Conservation (phyloP, 2,329 filamentous ascomycete species). For the Leptographium radiaticola region DNA sequence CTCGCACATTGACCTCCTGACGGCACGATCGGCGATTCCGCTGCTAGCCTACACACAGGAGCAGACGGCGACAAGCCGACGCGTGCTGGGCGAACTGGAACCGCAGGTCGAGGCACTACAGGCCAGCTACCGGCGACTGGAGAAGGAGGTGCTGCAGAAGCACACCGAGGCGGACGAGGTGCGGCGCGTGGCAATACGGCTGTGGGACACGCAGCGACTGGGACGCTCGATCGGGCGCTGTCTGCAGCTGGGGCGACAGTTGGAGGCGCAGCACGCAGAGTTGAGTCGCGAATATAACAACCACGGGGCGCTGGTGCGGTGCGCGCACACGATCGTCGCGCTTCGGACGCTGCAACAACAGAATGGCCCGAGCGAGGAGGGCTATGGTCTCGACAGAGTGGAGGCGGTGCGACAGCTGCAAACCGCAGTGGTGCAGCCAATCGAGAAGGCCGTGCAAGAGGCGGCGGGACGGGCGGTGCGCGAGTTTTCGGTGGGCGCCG, state of each 20-base stretch:
- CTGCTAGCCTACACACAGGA: constrained; percentile 65
- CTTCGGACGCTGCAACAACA: constrained; percentile 60
- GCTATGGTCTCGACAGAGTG: constrained; percentile 60
- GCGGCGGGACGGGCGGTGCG: constrained; percentile 67
- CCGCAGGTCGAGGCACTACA: constrained; percentile 68
- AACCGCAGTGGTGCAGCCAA: constrained; percentile 54
- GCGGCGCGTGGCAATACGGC: constrained; percentile 58
- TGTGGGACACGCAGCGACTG: constrained; percentile 69
- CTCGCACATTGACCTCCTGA: constrained; percentile 83
- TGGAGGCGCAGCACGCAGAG: constrained; percentile 76
- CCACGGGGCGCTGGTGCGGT: constrained; percentile 67
- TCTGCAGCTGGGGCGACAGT: constrained; percentile 68
- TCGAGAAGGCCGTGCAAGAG: constrained; percentile 60
- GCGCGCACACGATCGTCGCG: constrained; percentile 64
- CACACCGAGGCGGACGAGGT: constrained; percentile 81
- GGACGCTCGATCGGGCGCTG: constrained; percentile 66
- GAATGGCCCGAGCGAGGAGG: constrained; percentile 58
- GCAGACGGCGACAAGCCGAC: constrained; percentile 59
- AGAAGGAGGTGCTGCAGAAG: constrained; percentile 74
- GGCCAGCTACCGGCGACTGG: constrained; percentile 72
- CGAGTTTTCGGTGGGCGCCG: constrained; percentile 61
- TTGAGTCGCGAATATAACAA: constrained; percentile 47
- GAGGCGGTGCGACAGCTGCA: constrained; percentile 57
- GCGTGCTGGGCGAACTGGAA: constrained; percentile 65
- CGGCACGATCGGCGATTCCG: constrained; percentile 70